Evolutionary conservation across 1,139 yeast species (phyloP).

Genomic region (Yamadazyma aaseri): DNA sequence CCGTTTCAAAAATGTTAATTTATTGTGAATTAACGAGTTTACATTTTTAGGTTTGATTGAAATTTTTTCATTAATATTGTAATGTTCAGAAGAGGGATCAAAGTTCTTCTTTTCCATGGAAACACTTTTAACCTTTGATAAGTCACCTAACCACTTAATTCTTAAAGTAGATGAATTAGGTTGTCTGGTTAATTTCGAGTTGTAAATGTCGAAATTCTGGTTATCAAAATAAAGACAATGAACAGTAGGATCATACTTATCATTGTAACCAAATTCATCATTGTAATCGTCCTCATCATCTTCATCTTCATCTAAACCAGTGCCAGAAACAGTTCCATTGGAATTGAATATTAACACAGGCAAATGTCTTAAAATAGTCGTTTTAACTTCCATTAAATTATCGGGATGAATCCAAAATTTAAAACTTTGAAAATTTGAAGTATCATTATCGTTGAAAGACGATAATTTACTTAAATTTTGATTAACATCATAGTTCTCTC

Average conservation of each 20-base stretch:
- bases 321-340: conserved; percentile 37
- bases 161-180: conserved; percentile 74
- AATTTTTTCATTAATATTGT: conserved; percentile 57
- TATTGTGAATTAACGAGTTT: conserved; percentile 36
- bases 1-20: conserved; percentile 22
- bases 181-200: conserved; percentile 73
- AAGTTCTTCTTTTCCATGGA: conserved; percentile 78
- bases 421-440: conserved; percentile 68
- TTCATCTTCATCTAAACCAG: conserved; percentile 39
- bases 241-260: conserved; percentile 70
- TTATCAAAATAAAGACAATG: conserved; percentile 90
- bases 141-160: conserved; percentile 87
- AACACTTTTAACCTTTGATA: conserved; percentile 73
- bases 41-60: conserved; percentile 67
- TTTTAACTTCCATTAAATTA: conserved; percentile 94
- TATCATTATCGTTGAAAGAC: conserved; percentile 48
- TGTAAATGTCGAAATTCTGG: conserved; percentile 77
- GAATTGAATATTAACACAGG: conserved; percentile 81
- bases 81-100: conserved; percentile 53
- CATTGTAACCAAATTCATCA: conserved; percentile 13
- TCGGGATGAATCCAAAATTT: conserved; percentile 97
- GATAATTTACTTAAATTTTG: conserved; percentile 42
- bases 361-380: conserved; percentile 86
- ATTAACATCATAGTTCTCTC: conserved; percentile 58
- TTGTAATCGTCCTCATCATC: conserved; percentile 26